A percentile compares a stretch with the other conserved stretches of the same genome.
Conservation (phyloP, 352 stramenopile species). For the Aphanomyces euteiches region DNA sequence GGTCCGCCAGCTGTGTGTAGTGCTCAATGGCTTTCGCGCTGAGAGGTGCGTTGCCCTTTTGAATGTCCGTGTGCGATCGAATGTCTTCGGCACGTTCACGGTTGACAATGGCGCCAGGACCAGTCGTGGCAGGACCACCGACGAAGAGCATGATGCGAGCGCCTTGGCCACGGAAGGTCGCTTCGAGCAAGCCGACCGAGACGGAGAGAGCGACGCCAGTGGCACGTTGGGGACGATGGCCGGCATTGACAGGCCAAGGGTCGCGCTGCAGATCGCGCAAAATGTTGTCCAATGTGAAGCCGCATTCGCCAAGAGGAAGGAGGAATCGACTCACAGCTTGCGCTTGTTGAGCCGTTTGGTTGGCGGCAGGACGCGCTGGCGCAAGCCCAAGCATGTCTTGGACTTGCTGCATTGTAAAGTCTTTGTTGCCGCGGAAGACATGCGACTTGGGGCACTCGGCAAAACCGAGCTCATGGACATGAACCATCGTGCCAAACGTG, state of each 20-base stretch:
- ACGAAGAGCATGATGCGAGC: slow-evolving; percentile 99
- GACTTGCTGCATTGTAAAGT: slow-evolving; percentile 94
- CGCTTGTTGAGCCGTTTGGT: slow-evolving; percentile 63
- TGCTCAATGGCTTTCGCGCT: slow-evolving; percentile 94
- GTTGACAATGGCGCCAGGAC: slow-evolving; percentile 94
- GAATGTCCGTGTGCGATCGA: slow-evolving; percentile 92
- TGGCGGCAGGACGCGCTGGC: slow-evolving; percentile 50
- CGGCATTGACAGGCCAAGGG: slow-evolving; percentile 95
- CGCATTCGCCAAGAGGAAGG: slow-evolving; percentile 94
- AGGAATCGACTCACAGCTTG: slow-evolving; percentile 93
- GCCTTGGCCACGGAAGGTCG: slow-evolving; percentile 92
- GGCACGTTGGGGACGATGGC: slow-evolving; percentile 93
- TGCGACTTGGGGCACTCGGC: slow-evolving; percentile 95
- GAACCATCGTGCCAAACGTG: slow-evolving; percentile 98
- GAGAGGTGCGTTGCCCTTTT: slow-evolving; percentile 92
- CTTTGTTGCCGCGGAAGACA: slow-evolving; percentile 98
- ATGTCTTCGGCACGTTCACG: slow-evolving; percentile 97
- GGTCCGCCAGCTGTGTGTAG: slow-evolving; percentile 93
- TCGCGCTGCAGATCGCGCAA: slow-evolving; percentile 97
- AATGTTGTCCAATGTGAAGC: slow-evolving; percentile 96
- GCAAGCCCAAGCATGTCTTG: slow-evolving; percentile 95
- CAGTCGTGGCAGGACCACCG: slow-evolving; percentile 94
- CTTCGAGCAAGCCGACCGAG: slow-evolving; percentile 94
- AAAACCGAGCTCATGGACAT: slow-evolving; percentile 98
- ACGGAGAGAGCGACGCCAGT: slow-evolving; percentile 96